These are phyloP conservation scores for Pleurotus tuber-regium DNA, from an alignment of 768 basidiomycete species.

Conservation along the genomic window DNA sequence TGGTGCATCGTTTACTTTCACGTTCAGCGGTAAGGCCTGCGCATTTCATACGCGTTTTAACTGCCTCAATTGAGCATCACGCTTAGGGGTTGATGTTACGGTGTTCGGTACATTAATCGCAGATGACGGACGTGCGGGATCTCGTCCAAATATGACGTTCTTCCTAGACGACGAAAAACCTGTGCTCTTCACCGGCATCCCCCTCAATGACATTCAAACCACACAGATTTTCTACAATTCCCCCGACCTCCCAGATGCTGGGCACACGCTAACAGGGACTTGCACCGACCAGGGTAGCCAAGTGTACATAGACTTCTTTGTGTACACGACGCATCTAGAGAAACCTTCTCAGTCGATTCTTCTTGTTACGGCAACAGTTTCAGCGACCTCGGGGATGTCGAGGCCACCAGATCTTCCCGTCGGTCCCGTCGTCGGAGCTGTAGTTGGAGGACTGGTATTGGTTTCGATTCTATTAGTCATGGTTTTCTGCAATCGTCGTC, in stretches of 20 bases:
- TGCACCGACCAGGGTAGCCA: background rate
- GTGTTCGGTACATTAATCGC: background rate
- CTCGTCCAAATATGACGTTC: background rate
- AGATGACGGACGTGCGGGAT: background rate
- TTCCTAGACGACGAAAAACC: background rate
- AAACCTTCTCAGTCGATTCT: background rate
- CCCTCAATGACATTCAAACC: background rate
- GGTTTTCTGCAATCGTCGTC: background rate
- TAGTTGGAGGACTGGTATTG: background rate
- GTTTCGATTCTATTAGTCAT: background rate
- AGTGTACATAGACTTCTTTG: conserved; percentile 2
- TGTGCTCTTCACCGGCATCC: background rate
- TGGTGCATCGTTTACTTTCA: background rate
- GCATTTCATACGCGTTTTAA: background rate
- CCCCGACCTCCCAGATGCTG: background rate
- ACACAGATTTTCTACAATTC: background rate
- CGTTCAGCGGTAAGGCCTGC: background rate
- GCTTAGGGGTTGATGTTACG: background rate
- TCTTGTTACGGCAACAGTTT: background rate
- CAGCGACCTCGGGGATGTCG: background rate
- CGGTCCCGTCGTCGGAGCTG: background rate
- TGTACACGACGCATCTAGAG: background rate
- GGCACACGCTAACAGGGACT: background rate
- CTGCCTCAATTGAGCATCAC: background rate
- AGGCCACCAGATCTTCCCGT: background rate